phyloP scores from a whole-genome alignment of 176 grass and related monocot genomes.

The Zea luxurians region DNA sequence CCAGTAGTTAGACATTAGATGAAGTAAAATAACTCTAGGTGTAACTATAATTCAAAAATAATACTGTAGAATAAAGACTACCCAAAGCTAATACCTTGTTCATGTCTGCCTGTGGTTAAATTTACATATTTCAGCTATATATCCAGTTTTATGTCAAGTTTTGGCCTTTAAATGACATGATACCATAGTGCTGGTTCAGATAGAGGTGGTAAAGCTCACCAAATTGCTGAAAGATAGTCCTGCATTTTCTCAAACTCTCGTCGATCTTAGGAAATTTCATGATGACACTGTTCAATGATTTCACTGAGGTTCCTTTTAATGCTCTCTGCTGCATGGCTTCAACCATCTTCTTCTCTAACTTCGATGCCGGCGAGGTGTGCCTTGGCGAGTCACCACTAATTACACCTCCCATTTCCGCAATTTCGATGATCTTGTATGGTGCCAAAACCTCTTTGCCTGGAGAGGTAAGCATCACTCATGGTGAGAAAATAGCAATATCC shows the following conservation, averaged over 20 bases:
- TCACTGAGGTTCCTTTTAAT: slow-evolving; percentile 75
- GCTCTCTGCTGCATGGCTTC: slow-evolving; percentile 93
- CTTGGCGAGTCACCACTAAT: slow-evolving; percentile 57
- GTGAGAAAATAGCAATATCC: neutral
- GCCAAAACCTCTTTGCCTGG: slow-evolving; percentile 22
- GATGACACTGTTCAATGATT: slow-evolving; percentile 88
- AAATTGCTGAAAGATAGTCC: slow-evolving; percentile 90
- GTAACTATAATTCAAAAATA: neutral
- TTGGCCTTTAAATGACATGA: neutral
- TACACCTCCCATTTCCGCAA: slow-evolving; percentile 66
- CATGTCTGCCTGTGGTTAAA: neutral
- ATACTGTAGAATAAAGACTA: neutral
- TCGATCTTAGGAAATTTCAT: slow-evolving; percentile 99
- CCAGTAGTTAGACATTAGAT: neutral
- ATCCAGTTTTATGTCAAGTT: neutral
- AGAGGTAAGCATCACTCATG: neutral
- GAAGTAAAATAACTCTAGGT: neutral
- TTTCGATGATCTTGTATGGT: neutral
- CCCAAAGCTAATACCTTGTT: neutral
- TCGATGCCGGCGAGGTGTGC: slow-evolving; percentile 56
- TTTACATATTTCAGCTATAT: neutral
- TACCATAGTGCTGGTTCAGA: slow-evolving; percentile 9
- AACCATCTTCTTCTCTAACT: slow-evolving; percentile 94
- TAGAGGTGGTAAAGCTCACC: slow-evolving; percentile 52
- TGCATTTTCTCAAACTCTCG: slow-evolving; percentile 85